Conservation (phyloP, 169 alveolate genomes). For the Plasmodium reichenowi region DNA sequence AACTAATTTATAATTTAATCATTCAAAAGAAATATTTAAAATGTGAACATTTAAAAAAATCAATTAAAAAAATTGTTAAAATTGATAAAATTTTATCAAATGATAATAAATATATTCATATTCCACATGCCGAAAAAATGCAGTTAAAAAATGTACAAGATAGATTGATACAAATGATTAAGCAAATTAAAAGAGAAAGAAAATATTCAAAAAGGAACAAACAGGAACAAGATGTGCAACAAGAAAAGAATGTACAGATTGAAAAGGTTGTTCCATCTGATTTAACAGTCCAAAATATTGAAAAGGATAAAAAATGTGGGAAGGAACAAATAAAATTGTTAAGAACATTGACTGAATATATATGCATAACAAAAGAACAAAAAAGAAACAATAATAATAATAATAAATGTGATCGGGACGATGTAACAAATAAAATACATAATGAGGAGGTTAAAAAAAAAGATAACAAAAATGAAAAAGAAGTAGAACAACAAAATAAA, state of each 20-base stretch:
- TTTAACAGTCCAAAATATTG: background rate
- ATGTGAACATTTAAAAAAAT: slow-evolving; percentile 26
- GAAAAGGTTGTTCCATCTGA: background rate
- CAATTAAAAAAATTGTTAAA: slow-evolving; percentile 19
- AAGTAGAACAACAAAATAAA: background rate
- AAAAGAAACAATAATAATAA: background rate
- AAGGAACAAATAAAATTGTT: background rate
- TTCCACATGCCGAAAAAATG: slow-evolving; percentile 5
- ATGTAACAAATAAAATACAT: background rate
- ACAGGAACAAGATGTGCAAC: background rate
- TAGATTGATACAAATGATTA: slow-evolving; percentile 23
- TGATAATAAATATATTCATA: slow-evolving; percentile 2
- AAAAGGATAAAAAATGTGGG: background rate
- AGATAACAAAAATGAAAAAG: background rate
- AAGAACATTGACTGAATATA: slow-evolving; percentile 1
- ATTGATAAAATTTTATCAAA: slow-evolving; percentile 26
- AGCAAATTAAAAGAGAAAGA: slow-evolving; percentile 20
- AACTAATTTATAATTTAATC: slow-evolving; percentile 27
- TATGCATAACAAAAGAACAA: background rate
- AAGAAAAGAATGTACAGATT: slow-evolving; percentile 1
- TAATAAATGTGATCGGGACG: background rate
- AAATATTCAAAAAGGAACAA: background rate
- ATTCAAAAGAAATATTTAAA: slow-evolving; percentile 45
- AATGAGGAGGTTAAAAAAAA: background rate
- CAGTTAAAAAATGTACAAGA: slow-evolving; percentile 7